phyloP scores from a whole-genome alignment of 208 protist genomes.

The Trypanosoma vivax region DNA sequence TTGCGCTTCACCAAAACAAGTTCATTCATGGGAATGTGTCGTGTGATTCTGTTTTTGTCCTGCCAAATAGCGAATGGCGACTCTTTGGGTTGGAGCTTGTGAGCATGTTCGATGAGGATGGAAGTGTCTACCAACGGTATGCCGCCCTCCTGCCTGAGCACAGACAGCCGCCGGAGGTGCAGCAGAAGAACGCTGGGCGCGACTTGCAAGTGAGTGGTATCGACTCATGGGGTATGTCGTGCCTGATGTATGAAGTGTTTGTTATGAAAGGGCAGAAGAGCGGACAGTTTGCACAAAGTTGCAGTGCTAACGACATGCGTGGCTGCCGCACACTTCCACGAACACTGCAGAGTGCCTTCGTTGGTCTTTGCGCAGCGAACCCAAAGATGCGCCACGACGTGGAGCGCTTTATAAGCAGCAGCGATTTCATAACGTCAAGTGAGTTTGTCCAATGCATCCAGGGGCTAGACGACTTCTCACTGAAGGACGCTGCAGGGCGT shows the following conservation, averaged over 20 bases:
- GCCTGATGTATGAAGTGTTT: conserved; percentile 68
- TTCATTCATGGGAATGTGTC: conserved; percentile 79
- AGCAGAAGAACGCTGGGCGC: conserved; percentile 1
- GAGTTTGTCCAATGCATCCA: conserved; percentile 55
- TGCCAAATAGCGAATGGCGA: conserved; percentile 60
- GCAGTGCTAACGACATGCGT: conserved; percentile 22
- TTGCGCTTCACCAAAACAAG: conserved; percentile 60
- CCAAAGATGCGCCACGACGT: conserved; percentile 39
- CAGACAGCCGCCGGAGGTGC: conserved; percentile 29
- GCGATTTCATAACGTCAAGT: conserved; percentile 51
- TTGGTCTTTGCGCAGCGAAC: conserved; percentile 37
- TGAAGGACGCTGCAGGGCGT: conserved; percentile 52
- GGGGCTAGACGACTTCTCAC: conserved; percentile 50
- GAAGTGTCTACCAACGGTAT: conserved; percentile 21
- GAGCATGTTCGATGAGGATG: conserved; percentile 15
- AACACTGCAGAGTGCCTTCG: conserved; percentile 42
- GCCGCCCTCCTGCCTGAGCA: conserved; percentile 26
- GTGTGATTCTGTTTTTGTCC: conserved; percentile 59
- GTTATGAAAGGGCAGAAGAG: conserved; percentile 14
- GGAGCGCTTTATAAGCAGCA: conserved; percentile 35
- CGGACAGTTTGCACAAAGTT: neutral
- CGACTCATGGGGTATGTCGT: conserved; percentile 79
- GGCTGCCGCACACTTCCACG: conserved; percentile 33
- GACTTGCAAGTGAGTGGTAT: conserved; percentile 17
- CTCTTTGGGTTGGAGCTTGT: conserved; percentile 78